A percentile compares a stretch with the other conserved stretches of the same genome.
phyloP scores from a whole-genome alignment of 768 basidiomycete genomes.

The Hygrocybe punicea region DNA sequence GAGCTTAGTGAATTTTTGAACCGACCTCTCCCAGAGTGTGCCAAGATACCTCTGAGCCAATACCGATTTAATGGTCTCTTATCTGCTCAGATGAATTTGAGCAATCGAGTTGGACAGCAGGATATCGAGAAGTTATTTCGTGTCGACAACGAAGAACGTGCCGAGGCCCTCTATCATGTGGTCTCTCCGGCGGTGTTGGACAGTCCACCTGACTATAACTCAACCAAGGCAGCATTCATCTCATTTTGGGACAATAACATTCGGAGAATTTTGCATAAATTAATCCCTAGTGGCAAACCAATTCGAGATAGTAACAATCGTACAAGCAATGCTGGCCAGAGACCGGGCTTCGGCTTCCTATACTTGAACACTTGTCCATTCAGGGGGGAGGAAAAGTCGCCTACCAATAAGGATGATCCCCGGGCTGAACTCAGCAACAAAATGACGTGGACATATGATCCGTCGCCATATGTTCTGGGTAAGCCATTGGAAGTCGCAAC shows the following conservation, averaged over 20 bases:
- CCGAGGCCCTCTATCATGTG: not conserved
- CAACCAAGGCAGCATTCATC: slow-evolving; percentile 15
- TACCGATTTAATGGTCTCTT: not conserved
- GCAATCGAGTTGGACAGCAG: not conserved
- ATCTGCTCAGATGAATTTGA: not conserved
- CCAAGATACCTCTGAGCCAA: not conserved
- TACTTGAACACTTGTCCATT: slow-evolving; percentile 16
- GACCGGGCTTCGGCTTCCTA: slow-evolving; percentile 23
- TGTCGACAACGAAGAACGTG: not conserved
- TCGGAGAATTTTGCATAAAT: slow-evolving; percentile 14
- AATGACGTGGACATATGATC: slow-evolving; percentile 21
- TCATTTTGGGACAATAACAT: slow-evolving; percentile 27
- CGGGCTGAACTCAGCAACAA: slow-evolving; percentile 18
- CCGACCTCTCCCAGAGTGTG: not conserved
- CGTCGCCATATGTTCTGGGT: slow-evolving; percentile 24
- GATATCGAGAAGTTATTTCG: not conserved
- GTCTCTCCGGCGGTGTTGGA: not conserved
- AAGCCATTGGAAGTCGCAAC: not conserved
- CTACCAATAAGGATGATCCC: slow-evolving; percentile 14
- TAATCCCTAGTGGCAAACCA: slow-evolving; percentile 13
- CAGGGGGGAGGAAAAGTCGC: slow-evolving; percentile 24
- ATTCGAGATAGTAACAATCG: slow-evolving; percentile 20
- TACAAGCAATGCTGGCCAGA: slow-evolving; percentile 12
- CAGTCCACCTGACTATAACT: not conserved
- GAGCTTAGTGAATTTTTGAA: not conserved